Conservation (phyloP, 176 grass and related monocot species). For the Stipa capillata region DNA sequence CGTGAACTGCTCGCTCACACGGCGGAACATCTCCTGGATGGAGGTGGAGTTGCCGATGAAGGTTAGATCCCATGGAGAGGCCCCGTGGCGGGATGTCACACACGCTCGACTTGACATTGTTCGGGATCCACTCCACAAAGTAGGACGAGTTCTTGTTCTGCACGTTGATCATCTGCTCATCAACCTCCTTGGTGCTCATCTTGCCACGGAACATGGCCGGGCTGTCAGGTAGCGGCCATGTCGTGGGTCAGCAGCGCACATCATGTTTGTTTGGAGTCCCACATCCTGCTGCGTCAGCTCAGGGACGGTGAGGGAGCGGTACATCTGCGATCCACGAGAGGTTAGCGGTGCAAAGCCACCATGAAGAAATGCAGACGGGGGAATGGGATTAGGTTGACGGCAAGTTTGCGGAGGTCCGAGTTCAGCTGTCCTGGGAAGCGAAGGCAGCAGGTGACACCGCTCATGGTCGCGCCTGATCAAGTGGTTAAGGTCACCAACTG, state of each 20-base stretch:
- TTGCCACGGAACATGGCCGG: slow-evolving; percentile 60
- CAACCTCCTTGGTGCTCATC: slow-evolving; percentile 78
- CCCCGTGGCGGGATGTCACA: slow-evolving; percentile 53
- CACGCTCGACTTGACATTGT: slow-evolving; percentile 62
- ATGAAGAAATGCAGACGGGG: slow-evolving; percentile 73
- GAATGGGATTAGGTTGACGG: slow-evolving; percentile 61
- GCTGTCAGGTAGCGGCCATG: slow-evolving; percentile 60
- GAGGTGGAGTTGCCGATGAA: slow-evolving; percentile 76
- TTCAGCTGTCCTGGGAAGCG: slow-evolving; percentile 62
- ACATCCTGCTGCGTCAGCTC: slow-evolving; percentile 72
- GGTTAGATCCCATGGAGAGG: slow-evolving; percentile 51
- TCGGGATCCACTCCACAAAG: too few species aligned
- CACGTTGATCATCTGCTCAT: slow-evolving; percentile 64
- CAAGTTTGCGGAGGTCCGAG: slow-evolving; percentile 60
- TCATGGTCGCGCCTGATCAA: slow-evolving; percentile 63
- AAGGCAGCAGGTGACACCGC: slow-evolving; percentile 61
- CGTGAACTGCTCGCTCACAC: slow-evolving; percentile 74
- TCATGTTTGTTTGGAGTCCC: slow-evolving; percentile 75
- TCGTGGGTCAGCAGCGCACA: slow-evolving; percentile 48
- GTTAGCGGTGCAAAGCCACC: slow-evolving; percentile 61
- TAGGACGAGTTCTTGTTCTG: slow-evolving; percentile 73
- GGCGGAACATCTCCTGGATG: slow-evolving; percentile 77
- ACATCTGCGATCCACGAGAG: slow-evolving; percentile 57
- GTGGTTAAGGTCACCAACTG: slow-evolving; percentile 68
- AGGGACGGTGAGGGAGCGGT: slow-evolving; percentile 44